A percentile compares a stretch with the other conserved stretches of the same genome.
These are phyloP conservation scores for Neoboletus brunneissimus DNA, from an alignment of 768 basidiomycete species.

Conservation along the genomic window DNA sequence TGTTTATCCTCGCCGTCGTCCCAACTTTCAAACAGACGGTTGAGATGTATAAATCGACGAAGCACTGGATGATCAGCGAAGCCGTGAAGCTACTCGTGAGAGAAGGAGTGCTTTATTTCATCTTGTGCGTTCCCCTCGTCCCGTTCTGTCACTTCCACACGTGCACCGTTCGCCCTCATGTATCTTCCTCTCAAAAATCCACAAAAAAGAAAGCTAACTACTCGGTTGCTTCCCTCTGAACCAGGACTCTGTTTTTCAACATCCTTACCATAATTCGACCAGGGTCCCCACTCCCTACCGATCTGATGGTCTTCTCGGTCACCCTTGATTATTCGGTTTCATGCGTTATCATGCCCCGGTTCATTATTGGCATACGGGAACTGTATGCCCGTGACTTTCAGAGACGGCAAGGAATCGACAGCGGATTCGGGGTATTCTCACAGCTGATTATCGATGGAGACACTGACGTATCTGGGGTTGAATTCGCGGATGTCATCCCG, in stretches of 20 bases:
- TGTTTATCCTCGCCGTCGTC: slow-evolving; percentile 4
- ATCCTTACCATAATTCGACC: background rate
- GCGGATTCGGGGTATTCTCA: slow-evolving; percentile 6
- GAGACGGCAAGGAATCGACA: slow-evolving; percentile 7
- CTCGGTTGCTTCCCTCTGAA: background rate
- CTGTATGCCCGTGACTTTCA: background rate
- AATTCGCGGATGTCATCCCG: background rate
- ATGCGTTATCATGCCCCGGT: slow-evolving; percentile 11
- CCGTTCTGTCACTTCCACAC: background rate
- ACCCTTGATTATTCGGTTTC: background rate
- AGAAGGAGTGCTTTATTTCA: slow-evolving; percentile 16
- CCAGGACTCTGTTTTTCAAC: slow-evolving; percentile 7
- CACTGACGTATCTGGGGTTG: background rate
- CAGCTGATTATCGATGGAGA: background rate
- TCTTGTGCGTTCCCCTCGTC: slow-evolving; percentile 6
- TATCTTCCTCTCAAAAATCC: background rate
- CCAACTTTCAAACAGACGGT: background rate
- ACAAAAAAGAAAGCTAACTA: background rate
- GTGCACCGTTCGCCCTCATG: background rate
- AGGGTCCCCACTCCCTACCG: background rate
- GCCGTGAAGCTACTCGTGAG: slow-evolving; percentile 3
- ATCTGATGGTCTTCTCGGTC: background rate
- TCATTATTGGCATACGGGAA: slow-evolving; percentile 15
- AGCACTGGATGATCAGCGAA: slow-evolving; percentile 3
- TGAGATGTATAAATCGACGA: slow-evolving; percentile 6